Evolutionary conservation across 306 rosid genomes (phyloP).

Genomic region (Prunus padus): DNA sequence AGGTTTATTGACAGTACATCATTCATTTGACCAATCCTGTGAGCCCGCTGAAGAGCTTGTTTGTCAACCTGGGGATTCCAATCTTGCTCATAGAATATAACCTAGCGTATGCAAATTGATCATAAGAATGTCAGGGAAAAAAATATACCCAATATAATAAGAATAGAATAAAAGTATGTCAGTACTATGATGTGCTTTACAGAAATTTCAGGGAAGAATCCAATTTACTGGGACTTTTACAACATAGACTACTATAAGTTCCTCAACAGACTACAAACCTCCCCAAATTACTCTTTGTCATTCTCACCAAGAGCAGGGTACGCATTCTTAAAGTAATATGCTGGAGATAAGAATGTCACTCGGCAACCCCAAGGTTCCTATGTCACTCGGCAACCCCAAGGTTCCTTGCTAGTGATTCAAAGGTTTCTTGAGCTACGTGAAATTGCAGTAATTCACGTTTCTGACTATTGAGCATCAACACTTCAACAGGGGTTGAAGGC

Average conservation of each 20-base stretch:
- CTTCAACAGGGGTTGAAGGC: not conserved
- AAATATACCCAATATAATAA: not conserved
- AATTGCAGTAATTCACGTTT: not conserved
- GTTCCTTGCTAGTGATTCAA: not conserved
- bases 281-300: not conserved
- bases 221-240: not conserved
- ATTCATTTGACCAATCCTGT: conserved; percentile 89
- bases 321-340: not conserved
- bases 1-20: conserved; percentile 72
- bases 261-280: not conserved
- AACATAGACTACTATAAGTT: not conserved
- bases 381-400: not conserved
- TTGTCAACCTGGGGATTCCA: conserved; percentile 98
- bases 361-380: not conserved
- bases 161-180: not conserved
- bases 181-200: not conserved
- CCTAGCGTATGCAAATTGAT: conserved; percentile 40
- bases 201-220: conserved; percentile 1
- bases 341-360: not conserved
- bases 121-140: not conserved
- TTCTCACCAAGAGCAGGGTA: not conserved
- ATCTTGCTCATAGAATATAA: conserved; percentile 94
- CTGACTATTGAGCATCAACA: not conserved
- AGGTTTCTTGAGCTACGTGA: not conserved
- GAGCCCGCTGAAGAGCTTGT: conserved; percentile 96